Conservation (phyloP, 495 filamentous ascomycete species). For the Aspergillus haitiensis region DNA sequence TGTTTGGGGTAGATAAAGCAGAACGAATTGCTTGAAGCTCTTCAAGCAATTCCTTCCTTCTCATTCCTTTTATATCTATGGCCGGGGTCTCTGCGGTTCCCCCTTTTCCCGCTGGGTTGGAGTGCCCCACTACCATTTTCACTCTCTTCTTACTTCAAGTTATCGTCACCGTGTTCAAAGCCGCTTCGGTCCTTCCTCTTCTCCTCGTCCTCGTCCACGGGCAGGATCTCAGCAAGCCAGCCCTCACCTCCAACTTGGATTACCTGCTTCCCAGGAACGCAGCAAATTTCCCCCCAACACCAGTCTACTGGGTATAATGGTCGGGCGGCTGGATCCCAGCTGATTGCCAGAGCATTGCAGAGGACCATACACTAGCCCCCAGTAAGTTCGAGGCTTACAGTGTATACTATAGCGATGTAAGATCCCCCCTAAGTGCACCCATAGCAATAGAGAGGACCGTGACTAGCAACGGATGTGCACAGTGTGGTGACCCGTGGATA, state of each 20-base stretch:
- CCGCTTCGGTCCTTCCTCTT: neutral
- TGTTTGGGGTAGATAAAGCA: too few species aligned
- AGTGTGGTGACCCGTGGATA: constrained; percentile 10
- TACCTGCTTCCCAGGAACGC: constrained; percentile 16
- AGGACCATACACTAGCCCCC: neutral
- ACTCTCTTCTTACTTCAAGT: too few species aligned
- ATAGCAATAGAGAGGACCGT: neutral
- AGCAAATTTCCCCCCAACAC: neutral
- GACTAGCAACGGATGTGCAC: neutral
- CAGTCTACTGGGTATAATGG: neutral
- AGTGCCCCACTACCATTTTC: too few species aligned
- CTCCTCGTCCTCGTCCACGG: neutral
- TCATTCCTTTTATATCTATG: too few species aligned
- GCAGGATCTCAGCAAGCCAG: constrained; percentile 8
- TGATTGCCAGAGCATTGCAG: constrained; percentile 10
- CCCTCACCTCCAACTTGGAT: constrained; percentile 14
- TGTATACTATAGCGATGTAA: constrained; percentile 7
- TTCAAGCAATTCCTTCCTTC: too few species aligned
- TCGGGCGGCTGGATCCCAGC: constrained; percentile 1
- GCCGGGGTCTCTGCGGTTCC: too few species aligned
- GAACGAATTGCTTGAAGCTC: too few species aligned
- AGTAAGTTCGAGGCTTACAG: constrained; percentile 8
- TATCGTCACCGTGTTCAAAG: too few species aligned
- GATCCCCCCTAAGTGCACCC: neutral
- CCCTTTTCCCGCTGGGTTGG: too few species aligned